Evolutionary conservation across 2,329 filamentous ascomycete species (phyloP).

Genomic region (Epichloe baconii): DNA sequence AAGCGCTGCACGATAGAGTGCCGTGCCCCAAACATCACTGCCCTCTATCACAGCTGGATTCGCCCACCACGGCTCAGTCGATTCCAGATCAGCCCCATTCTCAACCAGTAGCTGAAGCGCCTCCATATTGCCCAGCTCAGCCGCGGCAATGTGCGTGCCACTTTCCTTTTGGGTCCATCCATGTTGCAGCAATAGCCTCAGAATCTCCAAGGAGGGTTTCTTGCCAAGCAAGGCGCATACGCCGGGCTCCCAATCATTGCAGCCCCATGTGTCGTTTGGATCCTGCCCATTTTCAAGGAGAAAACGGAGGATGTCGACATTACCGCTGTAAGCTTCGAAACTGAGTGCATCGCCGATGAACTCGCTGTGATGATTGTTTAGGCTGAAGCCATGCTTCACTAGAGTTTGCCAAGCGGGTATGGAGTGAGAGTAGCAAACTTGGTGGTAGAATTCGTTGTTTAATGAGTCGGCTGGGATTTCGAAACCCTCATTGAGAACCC

Average conservation of each 20-base stretch:
- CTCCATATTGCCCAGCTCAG: background rate
- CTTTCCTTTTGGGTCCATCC: background rate
- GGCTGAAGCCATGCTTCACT: background rate
- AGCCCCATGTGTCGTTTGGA: background rate
- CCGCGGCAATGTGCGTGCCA: background rate
- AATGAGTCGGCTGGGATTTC: background rate
- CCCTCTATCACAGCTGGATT: background rate
- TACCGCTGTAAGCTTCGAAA: background rate
- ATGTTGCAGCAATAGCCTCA: background rate
- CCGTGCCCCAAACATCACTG: background rate
- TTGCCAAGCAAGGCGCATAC: background rate
- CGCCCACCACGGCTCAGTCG: background rate
- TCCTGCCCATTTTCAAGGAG: background rate
- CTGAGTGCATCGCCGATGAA: background rate
- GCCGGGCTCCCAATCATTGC: background rate
- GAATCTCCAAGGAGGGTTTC: background rate
- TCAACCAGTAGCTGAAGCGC: background rate
- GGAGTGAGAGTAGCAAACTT: background rate
- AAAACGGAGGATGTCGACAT: background rate
- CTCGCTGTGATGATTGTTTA: background rate
- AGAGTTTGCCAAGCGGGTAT: background rate
- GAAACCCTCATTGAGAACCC: background rate
- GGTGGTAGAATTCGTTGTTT: background rate
- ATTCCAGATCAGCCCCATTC: background rate
- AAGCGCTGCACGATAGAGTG: background rate